Evolutionary conservation across 1,284 basidiomycete genomes (phyloP).

Genomic region (Calocybe gambosa): DNA sequence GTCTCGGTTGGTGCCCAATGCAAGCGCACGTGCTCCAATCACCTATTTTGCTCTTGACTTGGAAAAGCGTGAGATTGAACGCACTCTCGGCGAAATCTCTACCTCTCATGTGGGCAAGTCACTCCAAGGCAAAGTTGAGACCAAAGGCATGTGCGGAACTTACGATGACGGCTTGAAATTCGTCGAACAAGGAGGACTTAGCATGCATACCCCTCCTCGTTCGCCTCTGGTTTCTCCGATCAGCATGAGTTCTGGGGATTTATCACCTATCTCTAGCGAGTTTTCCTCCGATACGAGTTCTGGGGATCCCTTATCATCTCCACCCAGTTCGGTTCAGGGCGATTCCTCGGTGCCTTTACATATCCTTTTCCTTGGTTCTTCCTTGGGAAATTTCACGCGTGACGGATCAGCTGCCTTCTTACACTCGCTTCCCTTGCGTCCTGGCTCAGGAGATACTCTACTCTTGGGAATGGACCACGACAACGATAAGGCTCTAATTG

Average conservation of each 20-base stretch:
- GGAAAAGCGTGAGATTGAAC: slow-evolving; percentile 79
- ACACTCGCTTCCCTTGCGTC: slow-evolving; percentile 69
- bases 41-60: slow-evolving; percentile 95
- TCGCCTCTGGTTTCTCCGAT: slow-evolving; percentile 6
- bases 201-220: slow-evolving; percentile 6
- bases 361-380: slow-evolving; percentile 91
- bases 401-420: slow-evolving; percentile 74
- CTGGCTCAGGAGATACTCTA: slow-evolving; percentile 66
- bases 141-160: slow-evolving; percentile 84
- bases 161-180: slow-evolving; percentile 80
- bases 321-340: slow-evolving; percentile 26
- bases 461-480: slow-evolving; percentile 84
- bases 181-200: slow-evolving; percentile 54
- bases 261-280: slow-evolving; percentile 29
- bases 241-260: slow-evolving; percentile 10
- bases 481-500: slow-evolving; percentile 62
- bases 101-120: slow-evolving; percentile 57
- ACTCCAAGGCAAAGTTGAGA: slow-evolving; percentile 65
- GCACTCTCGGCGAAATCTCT: slow-evolving; percentile 71
- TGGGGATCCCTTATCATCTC: slow-evolving; percentile 21
- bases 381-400: slow-evolving; percentile 89
- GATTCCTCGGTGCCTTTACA: slow-evolving; percentile 50
- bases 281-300: slow-evolving; percentile 21
- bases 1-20: slow-evolving; percentile 40
- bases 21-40: slow-evolving; percentile 42